Evolutionary conservation across 2,329 filamentous ascomycete species (phyloP), one percentile per base, ranked within the genome.

Genomic region (Conoideocrella luteorostrata): DNA sequence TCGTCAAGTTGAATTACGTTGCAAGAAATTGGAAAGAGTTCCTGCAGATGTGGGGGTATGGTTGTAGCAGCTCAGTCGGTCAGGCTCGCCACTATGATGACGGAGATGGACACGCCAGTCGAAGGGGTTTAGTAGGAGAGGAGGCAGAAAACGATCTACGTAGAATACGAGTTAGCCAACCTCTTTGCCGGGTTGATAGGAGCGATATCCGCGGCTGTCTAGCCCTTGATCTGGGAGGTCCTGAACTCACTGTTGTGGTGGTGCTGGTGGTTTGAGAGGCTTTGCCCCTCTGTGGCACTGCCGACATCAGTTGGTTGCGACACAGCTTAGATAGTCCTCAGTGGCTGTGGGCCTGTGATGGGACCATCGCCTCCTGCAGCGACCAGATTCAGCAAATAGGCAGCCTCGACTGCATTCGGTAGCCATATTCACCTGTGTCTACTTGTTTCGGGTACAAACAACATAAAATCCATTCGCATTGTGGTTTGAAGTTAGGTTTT

Each of bases 11-110:
- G 20, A 41, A 18, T 21, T 7, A 30, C 21, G 39, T 18, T 40
- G 41, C 43, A 34, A 22, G 23, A 29, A 34, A 24, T 23, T 26
- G 22, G 26, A 32, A 29, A 18, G 26, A 15, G 21, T 44, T 22
- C 44, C 29, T 11, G 30, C 15, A n/a, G 13, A 44, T 30, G 35
- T 37, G 45, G 44, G 32, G 5, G 32, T n/a, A 33, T 13, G 36
- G 23, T 6, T 24, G 38, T 17, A 39, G 30, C 22, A 38, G 21
- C 29, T 39, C 38, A 52, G 56, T 54, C 51, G 50, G 29, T 15
- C 18, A 11, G 17, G 6, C 33, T 44, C 26, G 35, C 28, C 35
- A 39, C 28, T 39, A 24, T n/a, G 10, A 34, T 15, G 36, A 24
- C 18, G 29, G 36, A 22, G 33, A 44, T 44, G 28, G 29, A 44